Percentiles rank a stretch among this genome's conserved stretches.
Conservation (phyloP, 1,139 yeast species). For the Zygosaccharomyces sapae region DNA sequence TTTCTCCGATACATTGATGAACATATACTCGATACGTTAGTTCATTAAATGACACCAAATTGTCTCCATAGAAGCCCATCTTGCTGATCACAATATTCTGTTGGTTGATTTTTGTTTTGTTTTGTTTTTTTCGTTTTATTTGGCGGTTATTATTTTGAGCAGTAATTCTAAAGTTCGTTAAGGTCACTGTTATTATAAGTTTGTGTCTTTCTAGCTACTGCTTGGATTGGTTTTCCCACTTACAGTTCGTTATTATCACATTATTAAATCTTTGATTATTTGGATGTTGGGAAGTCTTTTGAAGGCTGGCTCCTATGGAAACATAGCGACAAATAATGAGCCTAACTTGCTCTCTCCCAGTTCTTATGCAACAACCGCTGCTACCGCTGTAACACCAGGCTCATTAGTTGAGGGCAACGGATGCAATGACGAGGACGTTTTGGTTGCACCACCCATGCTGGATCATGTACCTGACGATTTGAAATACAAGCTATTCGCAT, state of each 20-base stretch:
- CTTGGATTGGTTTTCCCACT: too few relatives aligned
- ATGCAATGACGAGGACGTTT: conserved; percentile 7
- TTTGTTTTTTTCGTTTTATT: too few relatives aligned
- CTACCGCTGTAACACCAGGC: conserved; percentile 4
- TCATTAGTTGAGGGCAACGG: conserved; percentile 1
- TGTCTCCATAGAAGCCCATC: neutral
- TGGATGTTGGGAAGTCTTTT: conserved; percentile 23
- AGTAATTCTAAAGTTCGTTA: too few relatives aligned
- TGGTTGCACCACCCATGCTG: conserved; percentile 21
- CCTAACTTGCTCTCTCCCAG: neutral
- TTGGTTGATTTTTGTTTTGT: too few relatives aligned
- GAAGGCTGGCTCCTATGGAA: conserved; percentile 15
- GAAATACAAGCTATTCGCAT: conserved; percentile 28
- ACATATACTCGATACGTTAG: neutral
- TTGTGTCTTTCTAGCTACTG: too few relatives aligned
- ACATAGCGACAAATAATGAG: conserved; percentile 4
- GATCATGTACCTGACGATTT: conserved; percentile 32
- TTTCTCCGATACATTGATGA: conserved; percentile 2
- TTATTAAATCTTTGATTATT: too few relatives aligned
- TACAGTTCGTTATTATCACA: too few relatives aligned
- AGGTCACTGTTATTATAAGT: too few relatives aligned
- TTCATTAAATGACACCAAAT: conserved; percentile 2
- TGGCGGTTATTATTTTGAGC: too few relatives aligned
- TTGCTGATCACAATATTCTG: neutral
- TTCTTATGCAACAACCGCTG: conserved; percentile 4